phyloP scores from a whole-genome alignment of 2,329 filamentous ascomycete genomes.

The Verticillium tricorpus region DNA sequence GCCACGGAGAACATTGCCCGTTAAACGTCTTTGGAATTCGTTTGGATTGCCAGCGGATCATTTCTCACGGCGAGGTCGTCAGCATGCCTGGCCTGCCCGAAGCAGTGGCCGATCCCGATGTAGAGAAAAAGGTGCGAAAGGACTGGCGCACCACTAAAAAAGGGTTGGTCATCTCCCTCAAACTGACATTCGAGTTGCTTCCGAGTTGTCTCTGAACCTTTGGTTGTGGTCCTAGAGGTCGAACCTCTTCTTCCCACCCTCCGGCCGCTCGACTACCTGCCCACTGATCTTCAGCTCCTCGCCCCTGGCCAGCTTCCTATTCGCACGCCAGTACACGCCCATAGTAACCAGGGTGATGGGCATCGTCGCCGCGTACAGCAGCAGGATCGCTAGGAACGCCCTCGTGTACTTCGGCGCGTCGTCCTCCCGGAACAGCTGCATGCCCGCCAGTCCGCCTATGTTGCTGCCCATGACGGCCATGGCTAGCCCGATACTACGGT shows the following conservation, averaged over 20 bases:
- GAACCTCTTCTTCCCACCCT: background rate
- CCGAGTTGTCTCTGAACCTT: too few species aligned
- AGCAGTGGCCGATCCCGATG: too few species aligned
- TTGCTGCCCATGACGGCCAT: constrained; percentile 14
- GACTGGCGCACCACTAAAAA: too few species aligned
- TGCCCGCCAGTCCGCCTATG: constrained; percentile 6
- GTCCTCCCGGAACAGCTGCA: constrained; percentile 8
- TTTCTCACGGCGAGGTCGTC: too few species aligned
- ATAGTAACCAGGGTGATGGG: constrained; percentile 13
- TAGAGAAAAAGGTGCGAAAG: too few species aligned
- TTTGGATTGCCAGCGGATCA: too few species aligned
- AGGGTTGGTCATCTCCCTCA: too few species aligned
- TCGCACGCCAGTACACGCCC: constrained; percentile 16
- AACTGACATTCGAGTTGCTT: too few species aligned
- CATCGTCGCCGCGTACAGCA: constrained; percentile 10
- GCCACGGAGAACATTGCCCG: too few species aligned
- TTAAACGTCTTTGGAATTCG: too few species aligned
- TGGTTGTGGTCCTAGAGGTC: background rate
- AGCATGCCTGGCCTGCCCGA: too few species aligned
- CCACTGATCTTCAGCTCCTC: background rate
- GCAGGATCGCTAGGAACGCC: constrained; percentile 10
- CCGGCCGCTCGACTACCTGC: background rate
- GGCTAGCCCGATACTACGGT: constrained; percentile 10
- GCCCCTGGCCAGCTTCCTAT: constrained; percentile 10
- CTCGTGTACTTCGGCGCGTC: constrained; percentile 9